Percentiles rank a stretch among this genome's conserved stretches.
These are phyloP conservation scores for Neonectria ditissima DNA, from an alignment of 2,329 filamentous ascomycete species.

Conservation along the genomic window DNA sequence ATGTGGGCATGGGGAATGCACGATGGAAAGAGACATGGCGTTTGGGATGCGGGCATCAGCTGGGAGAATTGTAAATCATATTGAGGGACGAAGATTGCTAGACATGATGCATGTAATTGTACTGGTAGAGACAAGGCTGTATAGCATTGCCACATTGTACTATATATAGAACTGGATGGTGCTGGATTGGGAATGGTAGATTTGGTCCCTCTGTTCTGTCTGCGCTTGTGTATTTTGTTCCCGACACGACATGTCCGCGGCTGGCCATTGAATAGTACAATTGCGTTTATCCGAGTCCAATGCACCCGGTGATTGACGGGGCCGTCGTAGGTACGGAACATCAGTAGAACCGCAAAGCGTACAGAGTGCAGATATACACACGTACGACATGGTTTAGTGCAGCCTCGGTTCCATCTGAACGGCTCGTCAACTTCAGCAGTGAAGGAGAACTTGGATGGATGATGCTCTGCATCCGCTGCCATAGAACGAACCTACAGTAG, in stretches of 20 bases:
- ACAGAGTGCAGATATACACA: neutral
- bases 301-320: neutral
- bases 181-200: neutral
- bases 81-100: neutral
- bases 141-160: neutral
- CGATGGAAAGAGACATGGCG: conserved; percentile 1
- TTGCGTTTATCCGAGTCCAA: neutral
- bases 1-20: neutral
- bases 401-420: neutral
- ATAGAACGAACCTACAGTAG: no score
- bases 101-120: neutral
- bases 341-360: neutral
- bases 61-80: conserved; percentile 5
- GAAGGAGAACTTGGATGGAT: no score
- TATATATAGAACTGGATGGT: neutral
- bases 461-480: neutral
- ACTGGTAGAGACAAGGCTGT: neutral
- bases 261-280: no score
- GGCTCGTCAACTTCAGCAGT: no score
- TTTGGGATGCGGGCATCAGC: neutral
- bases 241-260: no score
- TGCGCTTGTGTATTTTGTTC: no score
- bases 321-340: no score
- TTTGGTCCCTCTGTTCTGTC: no score
- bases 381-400: no score